A percentile compares a stretch with the other conserved stretches of the same genome.
phyloP scores from a whole-genome alignment of 495 filamentous ascomycete genomes.

The Penicillium daleae region DNA sequence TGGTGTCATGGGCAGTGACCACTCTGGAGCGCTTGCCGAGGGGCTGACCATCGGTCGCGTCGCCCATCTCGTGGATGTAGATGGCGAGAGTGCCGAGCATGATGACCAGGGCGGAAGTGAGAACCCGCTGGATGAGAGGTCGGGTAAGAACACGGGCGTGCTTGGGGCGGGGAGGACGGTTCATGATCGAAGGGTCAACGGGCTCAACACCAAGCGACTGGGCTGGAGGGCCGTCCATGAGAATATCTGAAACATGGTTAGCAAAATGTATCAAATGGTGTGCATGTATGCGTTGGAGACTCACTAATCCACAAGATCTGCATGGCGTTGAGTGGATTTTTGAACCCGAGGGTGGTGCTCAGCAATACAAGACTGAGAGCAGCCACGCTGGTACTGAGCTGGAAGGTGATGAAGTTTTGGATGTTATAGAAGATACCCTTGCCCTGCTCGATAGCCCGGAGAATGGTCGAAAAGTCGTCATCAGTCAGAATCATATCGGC shows the following conservation, averaged over 20 bases:
- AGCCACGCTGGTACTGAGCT: constrained; percentile 95
- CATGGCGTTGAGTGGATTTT: constrained; percentile 96
- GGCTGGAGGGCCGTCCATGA: constrained; percentile 98
- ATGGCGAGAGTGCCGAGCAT: constrained; percentile 89
- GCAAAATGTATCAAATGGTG: constrained; percentile 11
- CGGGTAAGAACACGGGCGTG: constrained; percentile 85
- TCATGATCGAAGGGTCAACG: constrained; percentile 94
- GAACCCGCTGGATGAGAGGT: constrained; percentile 77
- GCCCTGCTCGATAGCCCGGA: constrained; percentile 95
- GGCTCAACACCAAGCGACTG: constrained; percentile 96
- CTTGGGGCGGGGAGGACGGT: constrained; percentile 80
- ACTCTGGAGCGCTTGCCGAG: constrained; percentile 54
- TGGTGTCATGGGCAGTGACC: constrained; percentile 92
- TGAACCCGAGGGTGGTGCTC: constrained; percentile 88
- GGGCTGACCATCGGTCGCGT: constrained; percentile 45
- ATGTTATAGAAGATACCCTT: constrained; percentile 99
- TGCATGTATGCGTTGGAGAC: constrained; percentile 36
- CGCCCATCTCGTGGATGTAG: constrained; percentile 88
- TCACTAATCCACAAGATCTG: constrained; percentile 99
- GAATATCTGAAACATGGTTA: constrained; percentile 72
- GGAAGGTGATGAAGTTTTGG: constrained; percentile 98
- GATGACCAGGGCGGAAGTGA: constrained; percentile 87
- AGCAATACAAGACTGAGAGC: constrained; percentile 88
- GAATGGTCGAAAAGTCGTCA: constrained; percentile 96
- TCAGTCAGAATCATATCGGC: constrained; percentile 99